phyloP scores from a whole-genome alignment of 495 filamentous ascomycete genomes.

The Hyphodiscus hymeniophilus region DNA sequence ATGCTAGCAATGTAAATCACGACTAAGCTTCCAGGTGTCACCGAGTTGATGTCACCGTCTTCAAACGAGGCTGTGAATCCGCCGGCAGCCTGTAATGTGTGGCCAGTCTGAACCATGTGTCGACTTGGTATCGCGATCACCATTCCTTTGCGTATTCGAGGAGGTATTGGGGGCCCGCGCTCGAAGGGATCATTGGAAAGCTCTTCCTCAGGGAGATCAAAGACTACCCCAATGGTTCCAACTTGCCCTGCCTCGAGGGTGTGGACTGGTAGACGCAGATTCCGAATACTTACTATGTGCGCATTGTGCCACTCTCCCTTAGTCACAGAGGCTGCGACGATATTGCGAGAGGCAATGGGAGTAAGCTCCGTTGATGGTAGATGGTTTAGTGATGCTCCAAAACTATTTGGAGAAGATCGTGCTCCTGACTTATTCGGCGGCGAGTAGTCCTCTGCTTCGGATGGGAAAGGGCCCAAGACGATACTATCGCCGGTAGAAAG shows the following conservation, averaged over 20 bases:
- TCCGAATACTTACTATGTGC: slow-evolving; percentile 77
- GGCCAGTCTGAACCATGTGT: slow-evolving; percentile 38
- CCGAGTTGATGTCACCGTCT: slow-evolving; percentile 28
- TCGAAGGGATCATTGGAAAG: slow-evolving; percentile 12
- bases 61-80: slow-evolving; percentile 44
- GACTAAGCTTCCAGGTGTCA: slow-evolving; percentile 47
- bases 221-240: slow-evolving; percentile 77
- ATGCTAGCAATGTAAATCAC: slow-evolving; percentile 83
- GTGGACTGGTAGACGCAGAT: slow-evolving; percentile 76
- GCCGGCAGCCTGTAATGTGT: slow-evolving; percentile 44
- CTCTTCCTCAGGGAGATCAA: slow-evolving; percentile 29
- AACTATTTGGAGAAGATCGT: slow-evolving; percentile 18
- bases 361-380: slow-evolving; percentile 35
- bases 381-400: slow-evolving; percentile 26
- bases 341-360: slow-evolving; percentile 30
- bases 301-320: slow-evolving; percentile 65
- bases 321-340: slow-evolving; percentile 35
- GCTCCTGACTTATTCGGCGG: slow-evolving; percentile 3
- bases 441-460: slow-evolving; percentile 23
- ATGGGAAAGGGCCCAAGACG: slow-evolving; percentile 68
- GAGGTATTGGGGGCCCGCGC: slow-evolving; percentile 11
- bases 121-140: slow-evolving; percentile 54
- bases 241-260: slow-evolving; percentile 74
- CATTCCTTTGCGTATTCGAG: slow-evolving; percentile 75
- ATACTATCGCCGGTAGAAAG: slow-evolving; percentile 74